Base-by-base conservation (phyloP, 371 early-diverging fungal genomes). In the Amoeboaphelidium protococcarum region DNA sequence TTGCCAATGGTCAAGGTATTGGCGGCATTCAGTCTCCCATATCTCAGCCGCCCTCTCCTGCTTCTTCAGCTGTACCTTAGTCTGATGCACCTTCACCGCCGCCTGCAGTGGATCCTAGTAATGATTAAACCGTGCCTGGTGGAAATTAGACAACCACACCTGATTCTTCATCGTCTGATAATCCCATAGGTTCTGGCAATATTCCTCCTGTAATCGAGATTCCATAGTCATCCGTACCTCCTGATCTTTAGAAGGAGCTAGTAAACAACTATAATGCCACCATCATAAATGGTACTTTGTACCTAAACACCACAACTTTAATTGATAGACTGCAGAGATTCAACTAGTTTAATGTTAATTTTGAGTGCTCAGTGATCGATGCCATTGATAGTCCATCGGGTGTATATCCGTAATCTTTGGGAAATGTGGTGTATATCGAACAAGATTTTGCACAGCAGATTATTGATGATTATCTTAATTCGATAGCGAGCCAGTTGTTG, bases 371-470 rank as follows among this genome's bases (percentile, higher is more conserved):
- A n/a, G 52, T 56, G 1, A 45, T 56, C 2, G 56, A 53, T 40
- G 56, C 54, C 1, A 49, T 59, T 12, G 52, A 53, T 24, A 26
- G 50, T 6, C 27, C 53, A 2, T 41, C 50, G 24, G 57, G 56
- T n/a, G 56, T 53, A 43, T 56, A 49, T 41, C 56, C 59, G 10
- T 37, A 24, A n/a, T 21, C 50, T n/a, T 37, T 59, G 13, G 59
- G 59, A 22, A 59, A 59, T 48, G 52, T 56, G 20, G 49, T 46
- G 10, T 41, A 56, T 1, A 37, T 59, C 40, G 56, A 57, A 12
- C 21, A 20, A 1, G 31, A 13, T 2, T 42, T 47, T 12, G 23
- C 50, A 12, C 46, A 58, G 26, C 40, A 13, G 13, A n/a, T 55
- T 27, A 40, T 52, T 2, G 22, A 31, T 31, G 37, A 31, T 31